A percentile compares a stretch with the other conserved stretches of the same genome.
Conservation (phyloP, 768 basidiomycete genomes). For the Leccinum longicurvipes region DNA sequence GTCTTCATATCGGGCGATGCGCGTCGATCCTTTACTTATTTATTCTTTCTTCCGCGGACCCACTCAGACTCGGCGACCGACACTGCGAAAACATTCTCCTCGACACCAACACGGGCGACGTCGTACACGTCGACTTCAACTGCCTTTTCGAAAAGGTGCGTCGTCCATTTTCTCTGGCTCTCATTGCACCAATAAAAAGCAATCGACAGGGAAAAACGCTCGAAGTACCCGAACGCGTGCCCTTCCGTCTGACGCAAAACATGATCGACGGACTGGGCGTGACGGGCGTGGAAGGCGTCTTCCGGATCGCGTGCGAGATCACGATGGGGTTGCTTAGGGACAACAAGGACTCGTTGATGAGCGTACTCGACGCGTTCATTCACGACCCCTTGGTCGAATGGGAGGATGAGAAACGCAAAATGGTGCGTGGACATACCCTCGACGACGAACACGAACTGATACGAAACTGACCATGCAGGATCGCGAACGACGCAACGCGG, state of each 20-base stretch:
- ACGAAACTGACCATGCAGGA: conserved; percentile 33
- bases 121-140: conserved; percentile 97
- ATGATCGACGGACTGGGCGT: conserved; percentile 90
- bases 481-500: conserved; percentile 43
- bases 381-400: conserved; percentile 97
- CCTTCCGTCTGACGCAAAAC: conserved; percentile 93
- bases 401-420: conserved; percentile 76
- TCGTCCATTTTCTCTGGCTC: not conserved
- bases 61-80: conserved; percentile 85
- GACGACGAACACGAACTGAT: not conserved
- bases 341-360: conserved; percentile 92
- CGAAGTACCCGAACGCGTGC: conserved; percentile 87
- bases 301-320: conserved; percentile 87
- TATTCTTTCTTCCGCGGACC: not conserved
- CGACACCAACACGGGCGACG: conserved; percentile 82
- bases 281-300: conserved; percentile 91
- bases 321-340: conserved; percentile 82
- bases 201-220: conserved; percentile 69
- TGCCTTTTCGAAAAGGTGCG: conserved; percentile 92
- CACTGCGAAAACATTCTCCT: conserved; percentile 96
- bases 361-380: conserved; percentile 92
- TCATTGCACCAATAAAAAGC: not conserved
- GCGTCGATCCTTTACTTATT: not conserved
- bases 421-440: conserved; percentile 36
- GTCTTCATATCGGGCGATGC: not conserved